Conservation (phyloP, 2,329 filamentous ascomycete species). For the Colletotrichum spaethianum region DNA sequence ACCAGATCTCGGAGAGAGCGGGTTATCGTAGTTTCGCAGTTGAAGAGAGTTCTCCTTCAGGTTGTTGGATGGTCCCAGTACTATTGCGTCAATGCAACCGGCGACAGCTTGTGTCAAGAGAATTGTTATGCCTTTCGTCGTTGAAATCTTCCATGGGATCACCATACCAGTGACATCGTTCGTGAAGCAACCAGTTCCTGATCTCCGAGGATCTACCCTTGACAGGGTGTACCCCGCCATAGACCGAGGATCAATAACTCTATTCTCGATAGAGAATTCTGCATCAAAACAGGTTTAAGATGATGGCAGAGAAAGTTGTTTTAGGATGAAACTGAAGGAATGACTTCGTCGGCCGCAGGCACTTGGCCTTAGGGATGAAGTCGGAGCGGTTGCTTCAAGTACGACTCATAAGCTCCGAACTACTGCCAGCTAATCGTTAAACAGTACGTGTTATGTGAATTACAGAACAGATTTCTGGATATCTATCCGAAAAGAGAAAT, state of each 20-base stretch:
- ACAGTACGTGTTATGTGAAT: not conserved
- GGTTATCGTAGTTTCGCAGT: not conserved
- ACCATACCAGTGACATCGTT: not conserved
- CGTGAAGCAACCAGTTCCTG: not conserved
- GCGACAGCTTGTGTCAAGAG: not conserved
- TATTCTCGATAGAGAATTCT: not conserved
- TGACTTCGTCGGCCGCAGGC: not conserved
- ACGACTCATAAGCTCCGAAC: not conserved
- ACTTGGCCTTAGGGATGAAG: not conserved
- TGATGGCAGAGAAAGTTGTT: slow-evolving; percentile 7
- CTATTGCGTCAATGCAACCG: not conserved
- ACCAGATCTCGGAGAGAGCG: not conserved
- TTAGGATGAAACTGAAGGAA: slow-evolving; percentile 10
- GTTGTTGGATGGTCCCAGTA: not conserved
- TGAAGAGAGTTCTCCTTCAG: not conserved
- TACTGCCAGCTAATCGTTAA: not conserved
- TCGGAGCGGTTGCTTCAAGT: not conserved
- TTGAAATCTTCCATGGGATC: not conserved
- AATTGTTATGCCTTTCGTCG: no score
- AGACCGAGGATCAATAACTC: not conserved
- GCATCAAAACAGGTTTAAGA: not conserved
- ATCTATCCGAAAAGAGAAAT: not conserved
- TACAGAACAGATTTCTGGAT: not conserved
- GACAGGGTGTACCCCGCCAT: not conserved
- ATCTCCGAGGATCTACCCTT: not conserved